Percentiles rank a stretch among this genome's conserved stretches.
These are phyloP conservation scores for Stereum hirsutum DNA, from an alignment of 1,284 basidiomycete species.

Conservation along the genomic window DNA sequence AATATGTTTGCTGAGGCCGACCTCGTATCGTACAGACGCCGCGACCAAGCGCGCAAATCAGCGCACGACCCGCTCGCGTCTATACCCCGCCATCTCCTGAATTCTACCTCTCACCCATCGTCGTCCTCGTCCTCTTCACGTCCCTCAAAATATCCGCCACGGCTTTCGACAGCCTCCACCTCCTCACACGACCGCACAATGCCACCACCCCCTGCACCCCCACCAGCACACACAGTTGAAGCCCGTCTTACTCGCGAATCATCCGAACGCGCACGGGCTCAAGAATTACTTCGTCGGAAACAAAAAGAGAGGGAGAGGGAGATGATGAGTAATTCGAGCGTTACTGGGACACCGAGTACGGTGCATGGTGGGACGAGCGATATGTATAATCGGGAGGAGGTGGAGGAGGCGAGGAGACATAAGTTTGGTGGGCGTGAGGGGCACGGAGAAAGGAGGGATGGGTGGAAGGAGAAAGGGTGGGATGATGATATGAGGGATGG, in stretches of 20 bases:
- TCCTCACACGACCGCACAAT: neutral
- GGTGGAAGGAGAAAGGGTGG: neutral
- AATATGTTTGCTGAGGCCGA: neutral
- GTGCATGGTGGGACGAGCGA: constrained; percentile 61
- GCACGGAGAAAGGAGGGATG: neutral
- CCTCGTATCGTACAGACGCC: constrained; percentile 30
- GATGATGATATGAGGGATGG: neutral
- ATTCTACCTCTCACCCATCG: constrained; percentile 5
- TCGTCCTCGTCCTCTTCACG: no score
- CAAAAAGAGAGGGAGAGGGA: constrained; percentile 33
- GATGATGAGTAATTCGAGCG: constrained; percentile 34
- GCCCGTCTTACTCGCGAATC: constrained; percentile 57
- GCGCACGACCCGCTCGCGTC: constrained; percentile 63
- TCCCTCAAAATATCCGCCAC: no score
- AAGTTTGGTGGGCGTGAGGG: constrained; percentile 16
- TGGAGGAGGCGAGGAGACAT: constrained; percentile 67
- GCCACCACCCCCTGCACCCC: constrained; percentile 8
- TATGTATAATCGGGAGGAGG: constrained; percentile 60
- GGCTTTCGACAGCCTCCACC: no score
- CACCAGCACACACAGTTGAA: constrained; percentile 11
- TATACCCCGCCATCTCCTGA: constrained; percentile 35
- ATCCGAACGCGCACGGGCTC: constrained; percentile 62
- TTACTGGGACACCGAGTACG: constrained; percentile 58
- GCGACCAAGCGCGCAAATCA: constrained; percentile 54
- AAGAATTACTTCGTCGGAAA: constrained; percentile 56